Conservation (phyloP, 192 early-diverging fungal species). For the Coemansia sp. region DNA sequence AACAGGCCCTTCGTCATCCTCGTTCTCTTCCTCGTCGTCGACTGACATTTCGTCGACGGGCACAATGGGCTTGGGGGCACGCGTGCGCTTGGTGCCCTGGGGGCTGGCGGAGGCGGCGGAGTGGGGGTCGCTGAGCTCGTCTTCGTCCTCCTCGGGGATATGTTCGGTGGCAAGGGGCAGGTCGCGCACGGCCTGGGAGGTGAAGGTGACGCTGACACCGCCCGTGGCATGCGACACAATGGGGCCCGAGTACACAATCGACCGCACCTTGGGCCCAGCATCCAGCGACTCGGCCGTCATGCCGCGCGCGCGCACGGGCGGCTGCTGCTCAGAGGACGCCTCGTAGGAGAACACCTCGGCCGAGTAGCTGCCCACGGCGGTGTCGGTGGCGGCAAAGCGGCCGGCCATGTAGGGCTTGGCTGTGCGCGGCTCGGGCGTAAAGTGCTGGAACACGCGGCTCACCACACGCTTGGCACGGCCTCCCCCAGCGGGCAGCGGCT, state of each 20-base stretch:
- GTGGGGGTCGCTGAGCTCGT: neutral
- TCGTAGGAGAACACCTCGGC: slow-evolving; percentile 36
- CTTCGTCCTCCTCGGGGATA: slow-evolving; percentile 20
- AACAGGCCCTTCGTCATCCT: neutral
- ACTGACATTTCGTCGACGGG: no score
- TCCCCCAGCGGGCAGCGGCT: neutral
- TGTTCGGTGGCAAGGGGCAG: slow-evolving; percentile 24
- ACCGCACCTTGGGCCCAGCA: slow-evolving; percentile 20
- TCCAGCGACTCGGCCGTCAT: slow-evolving; percentile 30
- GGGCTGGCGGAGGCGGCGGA: neutral
- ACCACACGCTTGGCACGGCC: slow-evolving; percentile 46
- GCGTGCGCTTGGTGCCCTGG: slow-evolving; percentile 18
- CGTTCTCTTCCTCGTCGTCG: slow-evolving; percentile 9
- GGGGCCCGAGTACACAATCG: slow-evolving; percentile 44
- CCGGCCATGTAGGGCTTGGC: slow-evolving; percentile 28
- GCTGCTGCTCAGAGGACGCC: neutral
- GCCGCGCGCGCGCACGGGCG: slow-evolving; percentile 10
- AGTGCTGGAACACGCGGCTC: slow-evolving; percentile 33
- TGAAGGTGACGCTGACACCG: slow-evolving; percentile 51
- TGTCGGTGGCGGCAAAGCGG: slow-evolving; percentile 40
- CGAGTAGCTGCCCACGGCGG: slow-evolving; percentile 41
- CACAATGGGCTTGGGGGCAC: neutral
- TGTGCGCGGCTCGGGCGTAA: slow-evolving; percentile 11
- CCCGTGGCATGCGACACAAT: slow-evolving; percentile 41
- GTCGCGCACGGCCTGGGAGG: slow-evolving; percentile 42